A percentile compares a stretch with the other conserved stretches of the same genome.
Conservation (phyloP, 2,329 filamentous ascomycete genomes). For the Gnomoniopsis sp. region DNA sequence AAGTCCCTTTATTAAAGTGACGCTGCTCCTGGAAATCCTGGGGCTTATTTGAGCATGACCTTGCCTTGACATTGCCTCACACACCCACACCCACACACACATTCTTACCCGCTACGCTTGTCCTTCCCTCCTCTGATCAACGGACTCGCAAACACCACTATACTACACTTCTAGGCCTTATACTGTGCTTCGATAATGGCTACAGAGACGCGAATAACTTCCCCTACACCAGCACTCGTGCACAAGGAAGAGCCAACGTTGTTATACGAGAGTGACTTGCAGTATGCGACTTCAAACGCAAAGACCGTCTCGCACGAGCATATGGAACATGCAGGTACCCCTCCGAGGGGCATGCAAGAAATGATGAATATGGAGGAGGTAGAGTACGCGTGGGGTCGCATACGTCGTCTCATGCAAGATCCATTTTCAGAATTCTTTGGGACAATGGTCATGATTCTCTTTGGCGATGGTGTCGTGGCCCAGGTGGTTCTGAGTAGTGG, state of each 20-base stretch:
- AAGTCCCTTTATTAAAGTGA: no score
- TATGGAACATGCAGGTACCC: neutral
- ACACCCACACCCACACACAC: no score
- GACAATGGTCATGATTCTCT: conserved; percentile 64
- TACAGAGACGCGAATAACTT: no score
- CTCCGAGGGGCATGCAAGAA: neutral
- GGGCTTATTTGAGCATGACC: no score
- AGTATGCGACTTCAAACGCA: neutral
- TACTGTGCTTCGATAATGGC: no score
- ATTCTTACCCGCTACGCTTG: no score
- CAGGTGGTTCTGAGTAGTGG: conserved; percentile 59
- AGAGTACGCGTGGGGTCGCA: conserved; percentile 43
- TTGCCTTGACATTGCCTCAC: no score
- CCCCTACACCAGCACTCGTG: no score
- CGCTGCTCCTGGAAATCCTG: no score
- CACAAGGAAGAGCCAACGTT: neutral
- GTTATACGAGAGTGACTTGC: neutral
- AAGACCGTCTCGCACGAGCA: neutral
- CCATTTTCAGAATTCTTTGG: conserved; percentile 66
- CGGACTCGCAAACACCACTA: no score
- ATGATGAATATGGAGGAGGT: neutral
- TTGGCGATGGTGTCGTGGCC: conserved; percentile 68
- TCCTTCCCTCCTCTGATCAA: no score
- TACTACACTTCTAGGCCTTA: no score
- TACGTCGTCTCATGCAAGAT: conserved; percentile 51